These are phyloP conservation scores for Eragrostis nindensis DNA, from an alignment of 176 grass and related monocot genomes.

Conservation along the genomic window DNA sequence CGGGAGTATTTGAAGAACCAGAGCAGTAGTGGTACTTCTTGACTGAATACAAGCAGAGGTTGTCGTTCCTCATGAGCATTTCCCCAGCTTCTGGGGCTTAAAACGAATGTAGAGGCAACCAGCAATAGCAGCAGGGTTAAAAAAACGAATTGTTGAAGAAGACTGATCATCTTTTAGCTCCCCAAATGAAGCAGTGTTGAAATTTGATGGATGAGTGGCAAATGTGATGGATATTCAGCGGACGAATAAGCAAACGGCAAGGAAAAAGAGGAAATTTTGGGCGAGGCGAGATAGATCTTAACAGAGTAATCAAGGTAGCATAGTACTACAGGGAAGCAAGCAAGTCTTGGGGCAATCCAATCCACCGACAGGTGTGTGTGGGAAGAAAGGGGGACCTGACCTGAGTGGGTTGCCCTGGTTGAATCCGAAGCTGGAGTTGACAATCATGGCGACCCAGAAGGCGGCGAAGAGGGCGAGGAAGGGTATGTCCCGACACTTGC, in stretches of 20 bases:
- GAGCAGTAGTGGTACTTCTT: neutral
- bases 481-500: conserved; percentile 86
- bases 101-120: neutral
- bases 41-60: neutral
- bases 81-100: neutral
- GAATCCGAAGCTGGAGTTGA: conserved; percentile 98
- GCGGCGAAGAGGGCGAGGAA: conserved; percentile 79
- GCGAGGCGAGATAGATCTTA: neutral
- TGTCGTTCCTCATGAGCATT: neutral
- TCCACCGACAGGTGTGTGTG: conserved; percentile 4
- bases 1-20: neutral
- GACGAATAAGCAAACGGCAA: neutral
- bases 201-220: neutral
- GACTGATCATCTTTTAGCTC: too few species aligned
- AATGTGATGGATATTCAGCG: neutral
- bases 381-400: conserved; percentile 24
- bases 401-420: conserved; percentile 89
- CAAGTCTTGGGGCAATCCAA: neutral
- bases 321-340: neutral
- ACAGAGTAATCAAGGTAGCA: neutral
- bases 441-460: conserved; percentile 90
- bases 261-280: neutral
- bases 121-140: neutral
- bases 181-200: neutral
- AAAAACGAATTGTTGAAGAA: neutral